Conservation (phyloP, 495 filamentous ascomycete genomes). For the Xylaria castorea region DNA sequence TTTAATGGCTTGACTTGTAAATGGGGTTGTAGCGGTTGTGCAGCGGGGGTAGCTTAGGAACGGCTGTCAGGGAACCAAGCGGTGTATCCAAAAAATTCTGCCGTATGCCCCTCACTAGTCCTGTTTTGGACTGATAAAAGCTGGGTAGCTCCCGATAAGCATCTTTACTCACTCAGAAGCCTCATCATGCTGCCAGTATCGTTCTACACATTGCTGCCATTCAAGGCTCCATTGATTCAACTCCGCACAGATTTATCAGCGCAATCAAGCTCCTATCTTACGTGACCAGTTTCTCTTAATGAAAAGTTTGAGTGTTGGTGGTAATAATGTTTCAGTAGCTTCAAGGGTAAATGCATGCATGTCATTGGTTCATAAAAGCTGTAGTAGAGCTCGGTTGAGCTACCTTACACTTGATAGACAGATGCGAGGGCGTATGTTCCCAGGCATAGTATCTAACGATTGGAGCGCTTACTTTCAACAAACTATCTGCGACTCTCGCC, state of each 20-base stretch:
- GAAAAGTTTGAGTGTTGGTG: neutral
- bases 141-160: slow-evolving; percentile 26
- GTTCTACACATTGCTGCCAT: neutral
- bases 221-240: neutral
- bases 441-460: neutral
- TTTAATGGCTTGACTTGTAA: neutral
- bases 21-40: neutral
- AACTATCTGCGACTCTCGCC: neutral
- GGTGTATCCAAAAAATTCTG: slow-evolving; percentile 42
- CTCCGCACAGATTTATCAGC: neutral
- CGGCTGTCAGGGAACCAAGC: slow-evolving; percentile 9
- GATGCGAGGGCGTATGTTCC: neutral
- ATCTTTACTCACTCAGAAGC: neutral
- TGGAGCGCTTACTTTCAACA: neutral
- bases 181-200: neutral
- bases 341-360: neutral
- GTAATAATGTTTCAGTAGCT: neutral
- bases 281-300: neutral
- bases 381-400: neutral
- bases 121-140: slow-evolving; percentile 31
- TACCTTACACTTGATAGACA: neutral
- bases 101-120: slow-evolving; percentile 43
- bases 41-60: slow-evolving; percentile 1
- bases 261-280: neutral
- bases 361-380: neutral